phyloP scores from a whole-genome alignment of 202 grass and related monocot species.

The Brachypodium distachyon region DNA sequence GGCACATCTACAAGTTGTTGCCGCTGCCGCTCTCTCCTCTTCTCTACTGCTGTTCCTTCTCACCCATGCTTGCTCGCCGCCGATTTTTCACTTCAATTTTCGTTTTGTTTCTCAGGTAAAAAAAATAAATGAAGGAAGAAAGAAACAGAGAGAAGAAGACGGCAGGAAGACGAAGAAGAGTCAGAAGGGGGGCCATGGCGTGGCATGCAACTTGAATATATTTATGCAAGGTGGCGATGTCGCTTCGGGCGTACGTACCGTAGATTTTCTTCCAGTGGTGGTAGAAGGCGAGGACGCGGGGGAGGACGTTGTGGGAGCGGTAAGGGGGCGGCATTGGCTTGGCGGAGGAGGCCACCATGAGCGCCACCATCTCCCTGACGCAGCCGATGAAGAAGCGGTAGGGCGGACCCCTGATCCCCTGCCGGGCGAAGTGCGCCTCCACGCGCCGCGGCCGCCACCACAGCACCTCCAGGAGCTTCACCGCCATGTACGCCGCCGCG shows the following conservation, averaged over 20 bases:
- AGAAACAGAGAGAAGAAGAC: background rate
- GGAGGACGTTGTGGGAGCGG: slow-evolving; percentile 87
- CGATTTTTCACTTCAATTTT: background rate
- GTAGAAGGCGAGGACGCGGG: slow-evolving; percentile 93
- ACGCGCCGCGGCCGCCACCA: slow-evolving; percentile 92
- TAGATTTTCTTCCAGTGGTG: slow-evolving; percentile 99
- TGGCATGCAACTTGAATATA: background rate
- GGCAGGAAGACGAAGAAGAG: background rate
- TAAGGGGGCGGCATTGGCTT: slow-evolving; percentile 78
- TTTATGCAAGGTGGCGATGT: background rate
- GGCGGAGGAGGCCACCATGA: slow-evolving; percentile 89
- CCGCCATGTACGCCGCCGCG: slow-evolving; percentile 27
- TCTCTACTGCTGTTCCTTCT: too few relatives aligned
- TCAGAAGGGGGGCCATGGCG: background rate
- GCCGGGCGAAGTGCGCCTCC: slow-evolving; percentile 73
- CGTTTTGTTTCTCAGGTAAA: background rate
- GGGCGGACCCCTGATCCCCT: slow-evolving; percentile 86
- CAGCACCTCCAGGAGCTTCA: slow-evolving; percentile 76
- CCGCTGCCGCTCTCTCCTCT: background rate
- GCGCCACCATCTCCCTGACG: slow-evolving; percentile 84
- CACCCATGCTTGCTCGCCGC: background rate
- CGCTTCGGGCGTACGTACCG: slow-evolving; percentile 23
- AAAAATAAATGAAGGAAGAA: background rate
- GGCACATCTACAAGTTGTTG: background rate
- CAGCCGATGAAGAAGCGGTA: slow-evolving; percentile 91